These are phyloP conservation scores for Aspergillus sp. DNA, from an alignment of 2,329 filamentous ascomycete species.

Conservation along the genomic window DNA sequence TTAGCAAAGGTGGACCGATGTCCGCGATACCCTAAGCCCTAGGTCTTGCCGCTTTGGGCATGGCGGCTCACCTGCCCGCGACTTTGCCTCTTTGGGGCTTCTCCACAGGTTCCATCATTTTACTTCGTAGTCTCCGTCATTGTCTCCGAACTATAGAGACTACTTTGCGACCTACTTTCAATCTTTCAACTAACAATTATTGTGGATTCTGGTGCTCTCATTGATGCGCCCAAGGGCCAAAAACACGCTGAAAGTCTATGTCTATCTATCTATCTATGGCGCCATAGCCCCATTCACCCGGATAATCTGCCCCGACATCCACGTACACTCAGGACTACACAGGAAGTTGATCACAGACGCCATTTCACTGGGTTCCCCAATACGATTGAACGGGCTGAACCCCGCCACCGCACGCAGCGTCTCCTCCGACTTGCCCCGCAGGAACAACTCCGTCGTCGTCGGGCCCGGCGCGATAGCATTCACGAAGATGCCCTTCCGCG, in stretches of 20 bases:
- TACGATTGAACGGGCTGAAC: constrained; percentile 45
- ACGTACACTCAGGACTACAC: constrained; percentile 40
- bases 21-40: constrained; percentile 41
- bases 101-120: constrained; percentile 13
- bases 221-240: no score
- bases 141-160: not conserved
- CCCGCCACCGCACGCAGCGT: constrained; percentile 43
- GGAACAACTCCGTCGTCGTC: constrained; percentile 57
- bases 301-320: constrained; percentile 48
- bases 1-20: constrained; percentile 39
- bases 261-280: no score
- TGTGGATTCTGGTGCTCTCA: not conserved
- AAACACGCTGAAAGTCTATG: no score
- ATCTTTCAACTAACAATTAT: no score
- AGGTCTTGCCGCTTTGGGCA: constrained; percentile 19
- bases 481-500: constrained; percentile 50
- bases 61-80: not conserved
- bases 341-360: constrained; percentile 49
- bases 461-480: constrained; percentile 55
- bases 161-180: not conserved
- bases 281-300: constrained; percentile 44
- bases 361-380: constrained; percentile 52
- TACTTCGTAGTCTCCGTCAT: not conserved
- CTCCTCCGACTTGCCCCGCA: constrained; percentile 49
- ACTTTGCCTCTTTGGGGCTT: constrained; percentile 11